Evolutionary conservation across 2,329 filamentous ascomycete genomes (phyloP), one percentile per base, ranked within the genome.

Genomic region (Ceratocystis cacaofunesta): DNA sequence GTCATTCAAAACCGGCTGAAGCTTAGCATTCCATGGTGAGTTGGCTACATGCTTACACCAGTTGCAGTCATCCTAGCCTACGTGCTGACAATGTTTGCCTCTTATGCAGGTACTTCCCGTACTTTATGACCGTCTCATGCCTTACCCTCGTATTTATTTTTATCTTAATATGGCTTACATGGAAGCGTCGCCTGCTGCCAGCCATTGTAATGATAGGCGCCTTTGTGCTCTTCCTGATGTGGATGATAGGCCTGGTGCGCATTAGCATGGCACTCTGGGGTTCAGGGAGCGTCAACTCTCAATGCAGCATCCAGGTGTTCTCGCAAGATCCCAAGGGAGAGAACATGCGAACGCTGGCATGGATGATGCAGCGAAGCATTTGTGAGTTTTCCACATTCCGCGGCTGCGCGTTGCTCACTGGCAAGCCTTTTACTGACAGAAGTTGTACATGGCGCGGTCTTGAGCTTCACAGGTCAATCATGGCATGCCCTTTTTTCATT

Each of bases 401-500:
- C 36, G 1, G 8, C 12, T 41, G 36, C 36, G 36, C 36, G 36
- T 12, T 41, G 10, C 36, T 41, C 10, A 41, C 8, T 41, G 10
- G 8, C 36, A 41, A 12, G 8, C 36, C 8, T 41, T 41, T 41
- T 41, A 41, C 36, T 41, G 36, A 41, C 10, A 41, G 36, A 41
- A 41, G 12, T 4, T 41, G 1, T 41, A 41, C 12, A 41, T 41
- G 30, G 30, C 6, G 30, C 6, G 30, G 7, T 32, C 30, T 32
- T 7, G 30, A 6, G 10, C 36, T 41, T 41, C 2, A 17, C 62
- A 83, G 81, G 81, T 72, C 82, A 85, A 73, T 79, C 79, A 55
- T 87, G 85, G 85, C 80, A 85, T 70, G 79, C 85, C 1, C 82
- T 82, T 1, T 88, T 86, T 73, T 79, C 83, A 0, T 84, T 87